Evolutionary conservation across 805 yeast species (phyloP).

Genomic region (Wickerhamomyces kurtzmanii): DNA sequence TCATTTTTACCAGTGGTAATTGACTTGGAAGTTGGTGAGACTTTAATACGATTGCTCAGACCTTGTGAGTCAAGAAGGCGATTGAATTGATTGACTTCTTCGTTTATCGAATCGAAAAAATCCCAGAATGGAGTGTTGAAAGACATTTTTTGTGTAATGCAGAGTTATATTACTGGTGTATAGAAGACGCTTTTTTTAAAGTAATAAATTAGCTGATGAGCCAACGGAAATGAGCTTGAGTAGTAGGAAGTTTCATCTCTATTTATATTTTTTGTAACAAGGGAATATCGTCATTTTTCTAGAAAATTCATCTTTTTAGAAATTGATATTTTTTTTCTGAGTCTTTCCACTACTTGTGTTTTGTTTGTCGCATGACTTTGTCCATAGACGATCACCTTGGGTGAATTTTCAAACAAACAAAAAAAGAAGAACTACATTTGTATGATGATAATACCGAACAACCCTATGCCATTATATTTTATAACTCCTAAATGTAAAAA

Average conservation of each 20-base stretch:
- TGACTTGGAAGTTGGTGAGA: conserved; percentile 9
- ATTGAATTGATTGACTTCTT: conserved; percentile 30
- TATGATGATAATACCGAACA: no score
- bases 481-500: conserved; percentile 3
- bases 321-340: no score
- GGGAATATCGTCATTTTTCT: not conserved
- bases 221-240: no score
- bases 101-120: conserved; percentile 31
- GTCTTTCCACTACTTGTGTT: no score
- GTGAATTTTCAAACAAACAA: no score
- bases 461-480: not conserved
- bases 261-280: not conserved
- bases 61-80: conserved; percentile 20
- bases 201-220: no score
- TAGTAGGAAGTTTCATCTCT: no score
- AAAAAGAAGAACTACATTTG: no score
- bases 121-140: conserved; percentile 31
- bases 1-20: conserved; percentile 2
- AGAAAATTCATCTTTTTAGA: not conserved
- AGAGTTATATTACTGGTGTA: no score
- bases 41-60: conserved; percentile 12
- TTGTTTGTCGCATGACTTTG: no score
- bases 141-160: conserved; percentile 19
- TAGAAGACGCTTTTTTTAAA: no score
- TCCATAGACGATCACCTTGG: no score